phyloP scores from a whole-genome alignment of 2,329 filamentous ascomycete species.

The Knufia fluminis region DNA sequence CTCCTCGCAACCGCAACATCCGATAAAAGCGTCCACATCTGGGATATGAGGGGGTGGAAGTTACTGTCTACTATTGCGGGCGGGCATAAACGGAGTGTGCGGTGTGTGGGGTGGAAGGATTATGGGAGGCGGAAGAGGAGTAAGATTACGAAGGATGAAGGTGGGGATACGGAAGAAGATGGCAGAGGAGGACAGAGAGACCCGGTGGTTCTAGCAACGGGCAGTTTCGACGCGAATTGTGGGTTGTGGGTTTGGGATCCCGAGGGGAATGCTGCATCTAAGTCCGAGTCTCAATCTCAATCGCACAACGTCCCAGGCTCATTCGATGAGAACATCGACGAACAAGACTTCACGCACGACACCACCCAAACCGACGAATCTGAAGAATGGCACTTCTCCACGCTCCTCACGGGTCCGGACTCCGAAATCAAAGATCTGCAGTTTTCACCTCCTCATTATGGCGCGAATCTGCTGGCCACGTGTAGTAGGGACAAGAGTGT shows the following conservation, averaged over 20 bases:
- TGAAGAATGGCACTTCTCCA: constrained; percentile 84
- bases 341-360: constrained; percentile 22
- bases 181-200: constrained; percentile 44
- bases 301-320: background rate
- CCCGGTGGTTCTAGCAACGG: constrained; percentile 67
- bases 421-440: constrained; percentile 84
- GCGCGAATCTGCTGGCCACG: constrained; percentile 67
- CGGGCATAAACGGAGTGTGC: constrained; percentile 84
- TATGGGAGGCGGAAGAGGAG: constrained; percentile 13
- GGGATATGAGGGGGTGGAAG: constrained; percentile 72
- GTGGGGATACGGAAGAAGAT: background rate
- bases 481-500: constrained; percentile 88
- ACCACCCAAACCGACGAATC: constrained; percentile 49
- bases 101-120: constrained; percentile 72
- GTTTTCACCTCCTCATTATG: constrained; percentile 47
- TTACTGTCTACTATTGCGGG: constrained; percentile 72
- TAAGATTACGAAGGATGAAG: background rate
- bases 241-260: constrained; percentile 57
- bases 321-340: constrained; percentile 29
- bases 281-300: background rate
- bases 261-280: background rate
- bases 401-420: constrained; percentile 90
- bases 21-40: constrained; percentile 78
- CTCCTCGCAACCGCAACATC: constrained; percentile 82
- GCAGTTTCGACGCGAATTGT: constrained; percentile 86